Evolutionary conservation across 805 yeast species (phyloP).

Genomic region (Monosporozyma aquatica): DNA sequence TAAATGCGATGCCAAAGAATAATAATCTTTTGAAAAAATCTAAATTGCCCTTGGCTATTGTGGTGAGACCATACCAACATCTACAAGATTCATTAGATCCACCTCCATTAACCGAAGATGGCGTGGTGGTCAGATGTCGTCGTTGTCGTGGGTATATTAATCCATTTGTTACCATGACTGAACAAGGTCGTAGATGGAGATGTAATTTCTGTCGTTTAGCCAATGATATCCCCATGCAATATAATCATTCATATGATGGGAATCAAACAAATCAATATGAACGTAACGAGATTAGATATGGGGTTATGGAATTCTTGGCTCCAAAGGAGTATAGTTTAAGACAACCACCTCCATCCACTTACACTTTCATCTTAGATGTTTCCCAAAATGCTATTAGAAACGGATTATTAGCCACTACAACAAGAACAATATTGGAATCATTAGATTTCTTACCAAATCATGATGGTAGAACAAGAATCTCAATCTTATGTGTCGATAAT

Average conservation of each 20-base stretch:
- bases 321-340: constrained; percentile 91
- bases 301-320: constrained; percentile 90
- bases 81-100: constrained; percentile 60
- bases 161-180: constrained; percentile 74
- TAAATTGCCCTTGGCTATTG: constrained; percentile 84
- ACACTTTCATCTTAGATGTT: constrained; percentile 81
- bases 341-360: constrained; percentile 90
- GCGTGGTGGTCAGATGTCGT: constrained; percentile 85
- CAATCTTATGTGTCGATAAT: constrained; percentile 84
- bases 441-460: constrained; percentile 83
- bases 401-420: constrained; percentile 80
- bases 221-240: constrained; percentile 80
- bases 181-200: constrained; percentile 75
- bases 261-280: constrained; percentile 56
- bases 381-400: constrained; percentile 66
- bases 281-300: constrained; percentile 73
- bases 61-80: constrained; percentile 79
- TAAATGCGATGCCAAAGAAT: constrained; percentile 79
- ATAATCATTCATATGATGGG: constrained; percentile 40
- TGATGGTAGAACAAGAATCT: constrained; percentile 75
- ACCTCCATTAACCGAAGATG: constrained; percentile 68
- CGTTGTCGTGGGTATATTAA: constrained; percentile 95
- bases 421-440: constrained; percentile 78
- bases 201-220: constrained; percentile 87
- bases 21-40: constrained; percentile 71